Evolutionary conservation across 257 asterid species (phyloP).

Genomic region (Nicotiana attenuata): DNA sequence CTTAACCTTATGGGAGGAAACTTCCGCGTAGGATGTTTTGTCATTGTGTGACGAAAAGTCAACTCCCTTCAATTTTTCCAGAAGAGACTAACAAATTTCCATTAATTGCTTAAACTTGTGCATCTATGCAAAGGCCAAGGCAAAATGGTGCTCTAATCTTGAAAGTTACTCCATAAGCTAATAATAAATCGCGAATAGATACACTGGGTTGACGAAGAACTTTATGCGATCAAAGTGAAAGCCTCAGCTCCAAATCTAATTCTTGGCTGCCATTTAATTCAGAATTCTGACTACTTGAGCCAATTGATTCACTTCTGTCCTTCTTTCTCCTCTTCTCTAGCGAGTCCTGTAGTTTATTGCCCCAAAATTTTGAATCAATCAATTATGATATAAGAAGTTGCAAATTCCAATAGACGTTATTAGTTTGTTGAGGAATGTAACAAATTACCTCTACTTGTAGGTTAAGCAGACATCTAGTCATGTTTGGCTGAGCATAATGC

Average conservation of each 20-base stretch:
- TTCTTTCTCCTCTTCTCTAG: slow-evolving; percentile 28
- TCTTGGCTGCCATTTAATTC: slow-evolving; percentile 54
- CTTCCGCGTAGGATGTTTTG: background rate
- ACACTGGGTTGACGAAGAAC: background rate
- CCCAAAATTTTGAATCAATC: background rate
- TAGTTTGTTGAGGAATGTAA: slow-evolving; percentile 15
- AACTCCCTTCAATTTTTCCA: background rate
- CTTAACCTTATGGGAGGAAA: too few species aligned
- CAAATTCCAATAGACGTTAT: background rate
- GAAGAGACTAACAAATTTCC: background rate
- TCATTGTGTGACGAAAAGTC: background rate
- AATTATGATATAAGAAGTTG: background rate
- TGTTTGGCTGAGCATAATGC: slow-evolving; percentile 50
- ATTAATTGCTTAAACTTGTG: background rate
- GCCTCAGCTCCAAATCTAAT: slow-evolving; percentile 87
- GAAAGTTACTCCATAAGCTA: background rate
- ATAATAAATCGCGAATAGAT: background rate
- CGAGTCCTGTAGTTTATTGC: slow-evolving; percentile 35
- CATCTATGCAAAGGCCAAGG: background rate
- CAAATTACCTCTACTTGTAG: slow-evolving; percentile 42
- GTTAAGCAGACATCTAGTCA: slow-evolving; percentile 50
- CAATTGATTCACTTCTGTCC: slow-evolving; percentile 32
- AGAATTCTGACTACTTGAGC: slow-evolving; percentile 37
- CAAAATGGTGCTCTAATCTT: background rate
- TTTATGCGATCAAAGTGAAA: slow-evolving; percentile 14